Evolutionary conservation across 2,329 filamentous ascomycete genomes (phyloP), one percentile per base, ranked within the genome.

Genomic region (Penicillium sp.): DNA sequence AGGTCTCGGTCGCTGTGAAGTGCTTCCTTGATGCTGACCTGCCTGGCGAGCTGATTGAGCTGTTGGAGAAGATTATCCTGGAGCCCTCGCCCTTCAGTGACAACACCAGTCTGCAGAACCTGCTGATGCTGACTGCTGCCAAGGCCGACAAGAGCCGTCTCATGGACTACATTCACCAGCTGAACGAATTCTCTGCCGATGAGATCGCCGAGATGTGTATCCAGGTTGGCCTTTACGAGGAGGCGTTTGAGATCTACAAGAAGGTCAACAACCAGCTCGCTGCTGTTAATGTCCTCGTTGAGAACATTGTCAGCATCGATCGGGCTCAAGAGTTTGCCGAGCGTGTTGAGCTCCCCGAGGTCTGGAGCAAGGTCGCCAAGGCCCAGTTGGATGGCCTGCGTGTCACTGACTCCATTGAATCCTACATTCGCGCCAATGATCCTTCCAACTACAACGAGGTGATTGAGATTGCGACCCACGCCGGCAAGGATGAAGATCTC

Each of bases 61-160:
- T 98, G 34, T 80, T 98, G 13, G 94, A 98, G 78, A 98, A 97
- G 83, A 98, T 98, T 58, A 91, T 98, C 29, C 77, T 98, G n/a
- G 93, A 98, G 76, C 94, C 93, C n/a, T 95, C 91, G 4, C 88
- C 88, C 4, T 98, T 98, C 78, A 96, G 89, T 62, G 94, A 98
- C 73, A 98, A 98, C 71, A 82, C 89, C 64, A 96, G 88, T 68
- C 78, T 98, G 49, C 94, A 98, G 73, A 98, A 98, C 71, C 74
- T 98, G 51, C 82, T 98, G 52, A 88, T 98, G 77, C 85, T 97
- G 63, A 98, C 93, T 26, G 93, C 94, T 39, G 90, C 90, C 60
- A 96, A 96, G 76, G 90, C 93, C 9, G 94, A 98, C 70, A 95
- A 96, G 76, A 81, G 85, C 44, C 87, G 90, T 61, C 84, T 98